Evolutionary conservation across 2,329 filamentous ascomycete genomes (phyloP).

Genomic region (Paramyrothecium roridum): DNA sequence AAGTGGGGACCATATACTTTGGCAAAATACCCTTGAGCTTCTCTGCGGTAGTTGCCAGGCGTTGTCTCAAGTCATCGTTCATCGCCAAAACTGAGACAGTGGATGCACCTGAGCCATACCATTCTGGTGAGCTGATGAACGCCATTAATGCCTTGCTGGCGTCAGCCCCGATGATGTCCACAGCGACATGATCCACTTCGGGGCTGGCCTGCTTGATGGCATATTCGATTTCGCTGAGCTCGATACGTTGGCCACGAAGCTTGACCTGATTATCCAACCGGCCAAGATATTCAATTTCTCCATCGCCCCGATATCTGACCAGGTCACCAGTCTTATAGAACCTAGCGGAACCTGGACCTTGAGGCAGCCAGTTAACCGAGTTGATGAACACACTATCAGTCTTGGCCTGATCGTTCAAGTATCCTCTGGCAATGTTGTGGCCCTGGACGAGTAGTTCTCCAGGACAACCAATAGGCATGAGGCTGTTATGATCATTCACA

Average conservation of each 20-base stretch:
- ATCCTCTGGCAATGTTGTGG: conserved; percentile 9
- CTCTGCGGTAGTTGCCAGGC: background rate
- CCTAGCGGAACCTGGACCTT: conserved; percentile 7
- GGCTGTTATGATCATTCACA: conserved; percentile 7
- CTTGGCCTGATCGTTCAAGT: conserved; percentile 4
- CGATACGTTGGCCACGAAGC: conserved; percentile 50
- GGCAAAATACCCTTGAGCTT: conserved; percentile 10
- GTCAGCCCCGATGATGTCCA: conserved; percentile 40
- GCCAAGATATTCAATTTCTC: conserved; percentile 38
- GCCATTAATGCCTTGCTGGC: conserved; percentile 38
- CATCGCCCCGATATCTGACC: conserved; percentile 18
- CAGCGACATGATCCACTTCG: conserved; percentile 12
- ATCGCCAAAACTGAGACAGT: background rate
- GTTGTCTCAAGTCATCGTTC: background rate
- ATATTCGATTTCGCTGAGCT: conserved; percentile 12
- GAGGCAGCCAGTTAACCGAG: background rate
- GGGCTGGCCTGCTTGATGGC: background rate
- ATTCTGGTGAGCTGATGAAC: conserved; percentile 21
- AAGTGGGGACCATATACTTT: conserved; percentile 10
- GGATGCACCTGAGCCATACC: background rate
- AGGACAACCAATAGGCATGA: conserved; percentile 7
- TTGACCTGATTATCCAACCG: conserved; percentile 33
- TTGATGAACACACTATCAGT: conserved; percentile 14
- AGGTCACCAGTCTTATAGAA: conserved; percentile 8
- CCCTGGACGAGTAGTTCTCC: conserved; percentile 15